Evolutionary conservation across 1,139 yeast genomes (phyloP), one percentile per base, ranked within the genome.

Genomic region (Taphrina betulina): DNA sequence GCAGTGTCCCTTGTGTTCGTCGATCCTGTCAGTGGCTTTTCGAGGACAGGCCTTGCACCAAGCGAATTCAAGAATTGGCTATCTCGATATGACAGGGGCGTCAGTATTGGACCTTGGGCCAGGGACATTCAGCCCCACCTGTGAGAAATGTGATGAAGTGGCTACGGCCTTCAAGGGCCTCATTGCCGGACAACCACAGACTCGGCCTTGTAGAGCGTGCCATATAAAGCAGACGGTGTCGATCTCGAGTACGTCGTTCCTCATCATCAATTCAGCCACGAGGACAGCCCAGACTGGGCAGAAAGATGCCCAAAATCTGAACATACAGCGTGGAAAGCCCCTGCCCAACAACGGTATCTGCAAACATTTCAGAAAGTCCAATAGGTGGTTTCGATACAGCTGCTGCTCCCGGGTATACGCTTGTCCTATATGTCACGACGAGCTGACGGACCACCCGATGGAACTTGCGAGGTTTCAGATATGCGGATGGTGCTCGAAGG

Each of bases 401-500:
- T 73, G 77, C 65, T 73, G 77, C 58, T 65, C 66, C 50, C 67
- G 70, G 50, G 75, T 73, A 10, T 73, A 66, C 55, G 70, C 77
- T 1, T 73, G 77, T 44, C 76, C 72, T 57, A 62, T 66, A 50
- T 73, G 77, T 60, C 77, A 73, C 57, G 75, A 74, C 57, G 68
- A 62, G 17, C 68, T 67, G 28, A 60, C 68, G 36, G 68, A 67
- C 46, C 77, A 73, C 60, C 64, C 67, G 0, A 62, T 63, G 38
- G 76, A 73, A 56, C 69, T 68, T 20, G 75, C 75, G 3, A 65
- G 65, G 38, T 65, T 75, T 24, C 53, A 60, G 53, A 65, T 73
- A 10, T 73, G 77, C 56, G 77, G 77, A 3, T 66, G 65, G 60
- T 73, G 77, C 61, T 72, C 76, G 10, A 64, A 74, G 7, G 77